Percentiles rank a stretch among this genome's conserved stretches.
Conservation (phyloP, 1,284 basidiomycete genomes). For the Pseudozyma flocculosa region DNA sequence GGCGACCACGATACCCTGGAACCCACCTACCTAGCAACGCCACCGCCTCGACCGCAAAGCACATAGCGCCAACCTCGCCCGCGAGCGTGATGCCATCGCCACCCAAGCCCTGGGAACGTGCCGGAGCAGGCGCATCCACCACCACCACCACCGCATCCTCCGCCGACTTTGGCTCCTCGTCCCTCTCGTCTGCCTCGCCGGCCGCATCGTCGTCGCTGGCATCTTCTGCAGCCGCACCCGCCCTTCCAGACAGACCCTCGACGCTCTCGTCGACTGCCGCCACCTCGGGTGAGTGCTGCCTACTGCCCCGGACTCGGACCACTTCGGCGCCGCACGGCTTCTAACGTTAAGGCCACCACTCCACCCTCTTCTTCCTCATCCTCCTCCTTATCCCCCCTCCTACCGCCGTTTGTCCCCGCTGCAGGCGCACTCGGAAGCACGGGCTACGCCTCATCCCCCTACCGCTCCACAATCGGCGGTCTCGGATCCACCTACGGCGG, state of each 20-base stretch:
- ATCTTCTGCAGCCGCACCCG: slow-evolving; percentile 31
- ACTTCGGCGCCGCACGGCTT: too few relatives aligned
- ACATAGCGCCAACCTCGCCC: too few relatives aligned
- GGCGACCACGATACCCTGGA: too few relatives aligned
- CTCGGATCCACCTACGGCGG: slow-evolving; percentile 49
- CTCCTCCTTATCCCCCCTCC: slow-evolving; percentile 1
- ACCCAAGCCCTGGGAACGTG: slow-evolving; percentile 56
- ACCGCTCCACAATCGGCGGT: slow-evolving; percentile 37
- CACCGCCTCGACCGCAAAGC: too few relatives aligned
- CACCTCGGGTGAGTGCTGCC: not conserved
- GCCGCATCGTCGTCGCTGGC: slow-evolving; percentile 15
- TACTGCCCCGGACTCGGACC: too few relatives aligned
- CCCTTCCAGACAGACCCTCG: slow-evolving; percentile 52
- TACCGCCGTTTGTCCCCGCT: too few relatives aligned
- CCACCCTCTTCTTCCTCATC: not conserved
- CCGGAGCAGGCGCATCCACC: slow-evolving; percentile 36
- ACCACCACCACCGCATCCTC: too few relatives aligned
- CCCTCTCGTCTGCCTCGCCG: slow-evolving; percentile 12
- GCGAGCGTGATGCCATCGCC: slow-evolving; percentile 52
- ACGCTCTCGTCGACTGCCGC: slow-evolving; percentile 19
- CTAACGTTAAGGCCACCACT: too few relatives aligned
- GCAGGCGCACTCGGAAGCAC: slow-evolving; percentile 24
- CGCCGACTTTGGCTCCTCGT: slow-evolving; percentile 12
- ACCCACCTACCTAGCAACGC: too few relatives aligned
- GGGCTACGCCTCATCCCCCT: slow-evolving; percentile 29